Evolutionary conservation across 345 rosid genomes (phyloP), one percentile per base, ranked within the genome.

Genomic region (Brassica carinata): DNA sequence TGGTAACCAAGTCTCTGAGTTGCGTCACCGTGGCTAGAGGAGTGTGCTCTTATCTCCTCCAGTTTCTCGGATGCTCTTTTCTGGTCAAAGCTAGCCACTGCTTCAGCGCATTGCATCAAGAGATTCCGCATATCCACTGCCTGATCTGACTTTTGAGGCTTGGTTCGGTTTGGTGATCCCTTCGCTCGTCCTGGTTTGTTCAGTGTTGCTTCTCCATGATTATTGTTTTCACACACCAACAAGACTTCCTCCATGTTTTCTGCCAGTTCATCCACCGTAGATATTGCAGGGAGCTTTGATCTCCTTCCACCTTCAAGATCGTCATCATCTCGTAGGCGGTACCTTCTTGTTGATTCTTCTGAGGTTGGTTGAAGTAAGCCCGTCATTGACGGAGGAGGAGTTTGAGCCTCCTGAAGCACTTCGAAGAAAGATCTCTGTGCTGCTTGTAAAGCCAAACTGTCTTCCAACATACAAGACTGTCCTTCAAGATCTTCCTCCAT

Each of bases 401-500:
- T 71, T 29, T 83, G 83, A 76, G 87, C 88, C 11, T 89, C 88
- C 14, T 86, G 87, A 73, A 91, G 86, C 14, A 82, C 95, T 58
- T 92, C 91, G 68, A 83, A 90, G 29, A 93, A 86, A 38, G 95
- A 89, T 66, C 82, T 94, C 71, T 91, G 97, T 9, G 92, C 92
- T 1, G 93, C 95, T 84, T 94, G 98, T 72, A 94, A 89, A 14
- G 98, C 92, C 40, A 91, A 86, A 71, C 88, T 85, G 31, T 89
- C 91, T 85, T 87, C 93, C 69, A 89, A 81, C 97, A 94, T 90
- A 77, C 89, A 88, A 64, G 87, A 77, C 80, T 87, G 89, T 4
- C 83, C 90, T 75, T 85, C 92, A 72, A 91, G 67, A 67, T 90
- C 93, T 83, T 93, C 98, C 67, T 91, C 97, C 97, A 92, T 88